phyloP scores from a whole-genome alignment of 2,329 filamentous ascomycete genomes.

The Hymenoscyphus repandus region DNA sequence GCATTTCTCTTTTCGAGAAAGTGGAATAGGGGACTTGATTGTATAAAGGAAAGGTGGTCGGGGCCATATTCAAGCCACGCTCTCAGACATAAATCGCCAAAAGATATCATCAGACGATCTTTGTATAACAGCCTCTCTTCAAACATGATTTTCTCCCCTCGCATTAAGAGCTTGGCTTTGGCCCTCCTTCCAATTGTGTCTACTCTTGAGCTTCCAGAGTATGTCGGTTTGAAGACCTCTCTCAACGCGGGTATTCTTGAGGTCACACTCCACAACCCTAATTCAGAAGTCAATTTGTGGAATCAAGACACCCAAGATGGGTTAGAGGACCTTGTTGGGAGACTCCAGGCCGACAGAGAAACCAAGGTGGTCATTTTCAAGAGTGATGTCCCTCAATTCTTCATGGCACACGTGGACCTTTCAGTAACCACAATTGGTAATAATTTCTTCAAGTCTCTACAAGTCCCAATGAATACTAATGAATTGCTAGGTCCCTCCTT shows the following conservation, averaged over 20 bases:
- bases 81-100: too few species aligned
- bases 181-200: not conserved
- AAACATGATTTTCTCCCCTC: not conserved
- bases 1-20: too few species aligned
- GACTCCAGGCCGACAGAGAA: not conserved
- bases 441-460: not conserved
- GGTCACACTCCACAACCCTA: conserved; percentile 64
- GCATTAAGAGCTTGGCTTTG: not conserved
- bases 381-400: not conserved
- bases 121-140: not conserved
- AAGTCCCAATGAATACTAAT: not conserved
- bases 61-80: too few species aligned
- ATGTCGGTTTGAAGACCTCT: not conserved
- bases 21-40: too few species aligned
- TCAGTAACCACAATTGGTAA: not conserved
- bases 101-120: too few species aligned
- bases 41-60: too few species aligned
- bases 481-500: not conserved
- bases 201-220: not conserved
- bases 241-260: conserved; percentile 37
- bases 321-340: not conserved
- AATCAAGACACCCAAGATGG: not conserved
- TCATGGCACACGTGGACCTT: not conserved
- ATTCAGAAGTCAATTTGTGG: conserved; percentile 23
- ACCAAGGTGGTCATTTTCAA: not conserved